These are phyloP conservation scores for Daldinia childiae DNA, from an alignment of 495 filamentous ascomycete genomes.

Conservation along the genomic window DNA sequence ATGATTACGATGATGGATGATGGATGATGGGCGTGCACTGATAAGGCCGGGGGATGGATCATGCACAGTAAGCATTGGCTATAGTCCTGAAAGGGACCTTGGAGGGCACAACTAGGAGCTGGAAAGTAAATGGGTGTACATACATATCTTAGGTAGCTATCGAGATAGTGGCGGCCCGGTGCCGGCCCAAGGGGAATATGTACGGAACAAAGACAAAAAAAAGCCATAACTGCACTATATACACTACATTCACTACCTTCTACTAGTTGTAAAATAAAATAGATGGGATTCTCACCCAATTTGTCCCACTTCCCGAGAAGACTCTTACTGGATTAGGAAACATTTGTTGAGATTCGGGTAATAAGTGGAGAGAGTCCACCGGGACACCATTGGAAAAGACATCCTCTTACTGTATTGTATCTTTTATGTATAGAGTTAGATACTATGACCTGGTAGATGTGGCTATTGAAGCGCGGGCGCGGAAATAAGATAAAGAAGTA, in stretches of 20 bases:
- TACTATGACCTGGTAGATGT: background rate
- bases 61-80: constrained; percentile 38
- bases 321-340: constrained; percentile 31
- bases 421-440: background rate
- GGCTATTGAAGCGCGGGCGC: background rate
- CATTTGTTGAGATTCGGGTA: constrained; percentile 39
- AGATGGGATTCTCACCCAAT: constrained; percentile 29
- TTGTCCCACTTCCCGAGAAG: constrained; percentile 7
- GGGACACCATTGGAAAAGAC: background rate
- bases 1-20: constrained; percentile 34
- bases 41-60: constrained; percentile 20
- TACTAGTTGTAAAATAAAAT: constrained; percentile 1
- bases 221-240: background rate
- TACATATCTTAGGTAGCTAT: constrained; percentile 2
- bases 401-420: constrained; percentile 27
- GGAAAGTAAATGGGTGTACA: background rate
- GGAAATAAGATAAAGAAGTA: background rate
- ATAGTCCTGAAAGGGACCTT: background rate
- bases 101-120: background rate
- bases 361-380: constrained; percentile 30
- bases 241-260: background rate
- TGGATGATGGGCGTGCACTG: constrained; percentile 11
- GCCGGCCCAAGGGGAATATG: constrained; percentile 27
- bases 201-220: constrained; percentile 5
- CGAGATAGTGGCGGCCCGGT: constrained; percentile 15